A percentile compares a stretch with the other conserved stretches of the same genome.
phyloP scores from a whole-genome alignment of 192 early-diverging fungal genomes.

The Coemansia sp. region DNA sequence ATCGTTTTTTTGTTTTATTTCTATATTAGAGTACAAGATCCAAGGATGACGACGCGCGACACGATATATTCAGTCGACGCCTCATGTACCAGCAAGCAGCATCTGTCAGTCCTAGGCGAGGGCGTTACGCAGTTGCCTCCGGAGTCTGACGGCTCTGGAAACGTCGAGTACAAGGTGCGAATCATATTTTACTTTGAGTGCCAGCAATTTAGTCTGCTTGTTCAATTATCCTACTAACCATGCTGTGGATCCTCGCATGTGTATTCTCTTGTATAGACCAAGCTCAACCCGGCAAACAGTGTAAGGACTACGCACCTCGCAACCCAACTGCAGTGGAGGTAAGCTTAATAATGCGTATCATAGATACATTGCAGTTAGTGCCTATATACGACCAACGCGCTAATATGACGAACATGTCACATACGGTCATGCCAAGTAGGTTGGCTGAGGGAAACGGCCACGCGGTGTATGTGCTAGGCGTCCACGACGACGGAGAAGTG shows the following conservation, averaged over 20 bases:
- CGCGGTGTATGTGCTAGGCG: slow-evolving; percentile 89
- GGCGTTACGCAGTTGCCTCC: slow-evolving; percentile 64
- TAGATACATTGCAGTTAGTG: neutral
- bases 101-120: slow-evolving; percentile 41
- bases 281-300: slow-evolving; percentile 34
- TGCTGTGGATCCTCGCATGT: slow-evolving; percentile 23
- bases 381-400: neutral
- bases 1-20: neutral
- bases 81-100: slow-evolving; percentile 9
- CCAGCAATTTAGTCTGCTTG: neutral
- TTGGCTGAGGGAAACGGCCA: slow-evolving; percentile 87
- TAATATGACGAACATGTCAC: neutral
- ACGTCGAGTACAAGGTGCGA: slow-evolving; percentile 91
- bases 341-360: slow-evolving; percentile 11
- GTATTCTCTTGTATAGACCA: slow-evolving; percentile 47
- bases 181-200: neutral
- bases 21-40: slow-evolving; percentile 3
- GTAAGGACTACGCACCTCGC: slow-evolving; percentile 79
- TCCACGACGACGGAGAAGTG: slow-evolving; percentile 81
- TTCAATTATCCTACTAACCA: neutral
- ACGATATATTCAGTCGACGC: slow-evolving; percentile 47
- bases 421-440: slow-evolving; percentile 74
- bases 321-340: slow-evolving; percentile 92
- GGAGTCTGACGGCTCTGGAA: slow-evolving; percentile 84
- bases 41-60: slow-evolving; percentile 48